Conservation (phyloP, 2,329 filamentous ascomycete genomes). For the Venturia oleaginea region DNA sequence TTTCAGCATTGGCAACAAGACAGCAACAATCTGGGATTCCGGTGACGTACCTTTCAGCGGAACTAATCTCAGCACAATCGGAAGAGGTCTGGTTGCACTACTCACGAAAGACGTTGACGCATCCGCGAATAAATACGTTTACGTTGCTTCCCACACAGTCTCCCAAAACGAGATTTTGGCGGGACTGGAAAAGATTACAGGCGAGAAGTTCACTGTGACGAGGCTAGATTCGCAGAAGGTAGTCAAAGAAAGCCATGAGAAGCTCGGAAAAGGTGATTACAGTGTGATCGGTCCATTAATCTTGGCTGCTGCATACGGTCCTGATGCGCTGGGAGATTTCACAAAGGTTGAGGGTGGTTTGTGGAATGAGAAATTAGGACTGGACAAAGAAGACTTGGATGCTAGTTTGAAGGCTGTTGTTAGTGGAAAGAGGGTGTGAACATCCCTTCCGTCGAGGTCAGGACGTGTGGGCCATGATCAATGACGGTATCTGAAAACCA, state of each 20-base stretch:
- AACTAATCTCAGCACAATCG: constrained; percentile 44
- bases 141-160: constrained; percentile 47
- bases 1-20: constrained; percentile 41
- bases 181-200: constrained; percentile 44
- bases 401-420: constrained; percentile 6
- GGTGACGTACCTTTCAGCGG: constrained; percentile 45
- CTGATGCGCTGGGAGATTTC: neutral
- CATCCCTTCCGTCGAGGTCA: no score
- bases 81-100: constrained; percentile 33
- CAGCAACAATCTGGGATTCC: constrained; percentile 47
- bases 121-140: constrained; percentile 51
- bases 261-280: neutral
- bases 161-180: constrained; percentile 50
- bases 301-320: constrained; percentile 5
- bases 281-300: neutral
- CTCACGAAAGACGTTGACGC: constrained; percentile 36
- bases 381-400: constrained; percentile 12
- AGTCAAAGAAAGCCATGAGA: constrained; percentile 1
- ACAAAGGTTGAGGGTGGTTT: constrained; percentile 1
- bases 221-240: constrained; percentile 26
- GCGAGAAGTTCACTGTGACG: constrained; percentile 42
- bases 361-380: constrained; percentile 13
- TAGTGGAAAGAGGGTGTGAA: neutral
- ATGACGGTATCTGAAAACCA: no score
- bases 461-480: no score